These are phyloP conservation scores for Ophiostoma piceae DNA, from an alignment of 2,329 filamentous ascomycete species.

Conservation along the genomic window DNA sequence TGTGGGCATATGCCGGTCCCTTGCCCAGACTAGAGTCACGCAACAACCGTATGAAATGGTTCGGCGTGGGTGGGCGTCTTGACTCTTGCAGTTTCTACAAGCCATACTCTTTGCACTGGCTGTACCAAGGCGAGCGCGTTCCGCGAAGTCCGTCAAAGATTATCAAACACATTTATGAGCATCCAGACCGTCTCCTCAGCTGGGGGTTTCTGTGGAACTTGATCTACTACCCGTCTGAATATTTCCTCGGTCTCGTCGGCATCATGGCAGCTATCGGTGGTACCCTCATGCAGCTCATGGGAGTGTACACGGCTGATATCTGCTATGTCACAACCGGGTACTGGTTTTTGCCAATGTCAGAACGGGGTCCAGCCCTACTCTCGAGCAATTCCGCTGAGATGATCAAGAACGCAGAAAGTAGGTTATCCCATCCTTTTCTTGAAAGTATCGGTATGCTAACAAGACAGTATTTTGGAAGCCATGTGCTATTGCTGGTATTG, in stretches of 20 bases:
- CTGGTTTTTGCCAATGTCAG: constrained; percentile 27
- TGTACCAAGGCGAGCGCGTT: background rate
- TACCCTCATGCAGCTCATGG: constrained; percentile 31
- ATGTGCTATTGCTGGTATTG: constrained; percentile 28
- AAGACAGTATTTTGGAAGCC: constrained; percentile 28
- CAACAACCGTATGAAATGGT: background rate
- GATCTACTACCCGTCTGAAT: constrained; percentile 26
- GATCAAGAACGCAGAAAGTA: constrained; percentile 1
- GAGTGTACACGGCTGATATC: constrained; percentile 29
- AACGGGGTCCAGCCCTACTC: constrained; percentile 23
- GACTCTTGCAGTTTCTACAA: background rate
- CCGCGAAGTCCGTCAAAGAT: background rate
- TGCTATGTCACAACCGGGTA: constrained; percentile 26
- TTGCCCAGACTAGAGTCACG: background rate
- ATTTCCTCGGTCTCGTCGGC: constrained; percentile 36
- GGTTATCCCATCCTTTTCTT: background rate
- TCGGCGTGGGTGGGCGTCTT: background rate
- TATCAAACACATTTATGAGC: background rate
- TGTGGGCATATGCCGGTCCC: constrained; percentile 30
- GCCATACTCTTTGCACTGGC: background rate
- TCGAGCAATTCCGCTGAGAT: constrained; percentile 19
- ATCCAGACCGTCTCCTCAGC: constrained; percentile 12
- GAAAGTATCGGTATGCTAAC: background rate
- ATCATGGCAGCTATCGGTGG: constrained; percentile 36
- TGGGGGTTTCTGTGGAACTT: constrained; percentile 27